Percentiles rank a stretch among this genome's conserved stretches.
These are phyloP conservation scores for Agaricales sp. DNA, from an alignment of 1,284 basidiomycete genomes.

Conservation along the genomic window DNA sequence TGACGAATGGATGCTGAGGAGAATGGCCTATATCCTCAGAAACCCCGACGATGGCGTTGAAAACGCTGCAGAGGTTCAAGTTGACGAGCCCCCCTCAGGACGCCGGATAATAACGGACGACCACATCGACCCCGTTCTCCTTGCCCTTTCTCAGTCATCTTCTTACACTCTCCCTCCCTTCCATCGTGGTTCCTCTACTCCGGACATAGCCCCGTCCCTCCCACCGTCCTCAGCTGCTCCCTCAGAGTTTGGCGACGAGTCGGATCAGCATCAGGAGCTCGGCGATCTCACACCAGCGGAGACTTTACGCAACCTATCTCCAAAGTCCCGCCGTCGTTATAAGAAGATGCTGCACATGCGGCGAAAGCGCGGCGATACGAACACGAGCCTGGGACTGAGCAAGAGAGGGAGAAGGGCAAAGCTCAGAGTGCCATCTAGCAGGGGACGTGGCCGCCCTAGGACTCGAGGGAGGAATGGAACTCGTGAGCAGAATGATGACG, in stretches of 20 bases:
- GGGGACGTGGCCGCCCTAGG: neutral
- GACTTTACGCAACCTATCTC: slow-evolving; percentile 27
- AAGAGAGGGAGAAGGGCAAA: neutral
- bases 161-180: neutral
- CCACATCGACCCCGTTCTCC: neutral
- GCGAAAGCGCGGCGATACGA: slow-evolving; percentile 46
- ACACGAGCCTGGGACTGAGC: neutral
- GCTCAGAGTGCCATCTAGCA: neutral
- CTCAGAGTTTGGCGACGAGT: too few relatives aligned
- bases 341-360: slow-evolving; percentile 65
- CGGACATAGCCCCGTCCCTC: neutral
- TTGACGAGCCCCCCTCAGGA: neutral
- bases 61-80: slow-evolving; percentile 9
- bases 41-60: slow-evolving; percentile 20
- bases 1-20: slow-evolving; percentile 25
- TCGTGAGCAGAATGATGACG: neutral
- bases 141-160: neutral
- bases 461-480: neutral
- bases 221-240: neutral
- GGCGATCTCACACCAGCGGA: slow-evolving; percentile 6
- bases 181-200: neutral
- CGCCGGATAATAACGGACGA: neutral
- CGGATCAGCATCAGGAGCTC: too few relatives aligned
- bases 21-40: slow-evolving; percentile 37
- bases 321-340: slow-evolving; percentile 41